Conservation (phyloP, 768 basidiomycete species). For the Chalciporus sphaerocephalus region DNA sequence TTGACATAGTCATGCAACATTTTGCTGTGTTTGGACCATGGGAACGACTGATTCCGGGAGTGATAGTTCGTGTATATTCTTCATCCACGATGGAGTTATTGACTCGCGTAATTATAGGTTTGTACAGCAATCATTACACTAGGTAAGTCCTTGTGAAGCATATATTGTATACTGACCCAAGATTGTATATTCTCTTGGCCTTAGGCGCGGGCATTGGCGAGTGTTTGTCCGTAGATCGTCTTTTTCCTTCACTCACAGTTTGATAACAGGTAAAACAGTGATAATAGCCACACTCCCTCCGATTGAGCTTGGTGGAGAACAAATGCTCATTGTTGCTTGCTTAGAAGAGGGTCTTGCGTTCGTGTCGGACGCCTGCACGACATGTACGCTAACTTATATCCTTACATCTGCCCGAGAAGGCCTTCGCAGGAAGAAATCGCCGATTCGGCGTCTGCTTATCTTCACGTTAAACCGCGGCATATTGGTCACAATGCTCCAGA, state of each 20-base stretch:
- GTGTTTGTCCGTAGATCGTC: background rate
- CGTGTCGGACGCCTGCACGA: constrained; percentile 4
- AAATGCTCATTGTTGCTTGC: background rate
- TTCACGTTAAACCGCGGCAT: constrained; percentile 2
- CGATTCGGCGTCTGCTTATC: constrained; percentile 1
- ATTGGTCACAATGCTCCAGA: constrained; percentile 4
- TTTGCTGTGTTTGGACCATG: constrained; percentile 1
- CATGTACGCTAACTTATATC: background rate
- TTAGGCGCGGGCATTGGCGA: constrained; percentile 3
- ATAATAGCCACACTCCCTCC: background rate
- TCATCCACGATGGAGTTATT: background rate
- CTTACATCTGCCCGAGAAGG: background rate
- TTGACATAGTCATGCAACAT: constrained; percentile 1
- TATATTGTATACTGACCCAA: background rate
- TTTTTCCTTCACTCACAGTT: background rate
- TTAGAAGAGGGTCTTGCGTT: constrained; percentile 1
- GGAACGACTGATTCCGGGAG: constrained; percentile 2
- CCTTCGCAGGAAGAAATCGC: background rate
- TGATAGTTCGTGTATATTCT: background rate
- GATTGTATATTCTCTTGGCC: background rate
- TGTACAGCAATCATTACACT: constrained; percentile 2
- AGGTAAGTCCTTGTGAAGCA: background rate
- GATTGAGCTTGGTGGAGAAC: background rate
- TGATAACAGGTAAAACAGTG: background rate
- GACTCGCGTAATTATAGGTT: background rate